Percentiles rank a stretch among this genome's conserved stretches.
These are phyloP conservation scores for Panaeolus papilionaceus DNA, from an alignment of 768 basidiomycete genomes.

Conservation along the genomic window DNA sequence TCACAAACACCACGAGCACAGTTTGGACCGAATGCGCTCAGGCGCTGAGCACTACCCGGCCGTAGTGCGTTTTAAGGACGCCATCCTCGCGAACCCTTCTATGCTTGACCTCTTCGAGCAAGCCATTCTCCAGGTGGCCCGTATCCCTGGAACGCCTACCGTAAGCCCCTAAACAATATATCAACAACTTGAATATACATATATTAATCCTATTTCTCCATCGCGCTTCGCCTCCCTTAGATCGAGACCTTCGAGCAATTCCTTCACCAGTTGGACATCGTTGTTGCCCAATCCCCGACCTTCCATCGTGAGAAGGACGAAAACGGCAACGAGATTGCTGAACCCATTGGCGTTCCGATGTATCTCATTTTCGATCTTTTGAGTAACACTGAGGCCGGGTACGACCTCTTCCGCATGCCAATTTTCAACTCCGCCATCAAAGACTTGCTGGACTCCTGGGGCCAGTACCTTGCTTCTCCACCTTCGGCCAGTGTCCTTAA, in stretches of 20 bases:
- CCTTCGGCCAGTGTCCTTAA: conserved; percentile 50
- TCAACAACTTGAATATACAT: not conserved
- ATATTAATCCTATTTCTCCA: not conserved
- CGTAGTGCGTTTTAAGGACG: not conserved
- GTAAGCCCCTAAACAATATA: not conserved
- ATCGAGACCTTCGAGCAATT: not conserved
- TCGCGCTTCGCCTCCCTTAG: not conserved
- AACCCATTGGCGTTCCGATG: not conserved
- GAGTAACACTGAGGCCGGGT: conserved; percentile 35
- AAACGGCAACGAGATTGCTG: not conserved
- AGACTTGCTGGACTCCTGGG: conserved; percentile 57
- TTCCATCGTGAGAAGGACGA: not conserved
- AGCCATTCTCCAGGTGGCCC: not conserved
- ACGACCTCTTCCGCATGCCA: conserved; percentile 42
- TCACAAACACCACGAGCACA: not conserved
- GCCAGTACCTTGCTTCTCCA: conserved; percentile 48
- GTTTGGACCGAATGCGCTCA: not conserved
- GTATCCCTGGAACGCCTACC: not conserved
- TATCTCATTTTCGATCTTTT: not conserved
- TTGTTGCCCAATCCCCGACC: not conserved
- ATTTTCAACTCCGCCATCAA: conserved; percentile 54
- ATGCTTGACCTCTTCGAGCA: not conserved
- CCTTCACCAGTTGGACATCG: not conserved
- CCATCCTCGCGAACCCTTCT: not conserved
- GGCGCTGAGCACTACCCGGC: not conserved